These are phyloP conservation scores for Apiotrichum siamense DNA, from an alignment of 1,284 basidiomycete genomes.

Conservation along the genomic window DNA sequence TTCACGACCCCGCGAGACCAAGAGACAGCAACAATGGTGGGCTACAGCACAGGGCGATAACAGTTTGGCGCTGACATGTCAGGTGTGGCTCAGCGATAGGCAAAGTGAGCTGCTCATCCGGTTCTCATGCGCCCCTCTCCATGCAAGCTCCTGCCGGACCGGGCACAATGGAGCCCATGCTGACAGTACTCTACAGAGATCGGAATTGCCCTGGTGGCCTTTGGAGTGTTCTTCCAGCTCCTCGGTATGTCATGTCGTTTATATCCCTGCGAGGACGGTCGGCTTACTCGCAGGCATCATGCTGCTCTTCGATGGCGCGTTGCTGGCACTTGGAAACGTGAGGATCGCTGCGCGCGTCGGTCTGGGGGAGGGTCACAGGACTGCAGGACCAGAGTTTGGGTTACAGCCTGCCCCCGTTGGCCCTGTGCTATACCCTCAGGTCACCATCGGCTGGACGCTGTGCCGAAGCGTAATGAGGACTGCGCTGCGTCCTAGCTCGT, in stretches of 20 bases:
- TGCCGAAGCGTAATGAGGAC: too few species aligned
- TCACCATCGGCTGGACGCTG: too few species aligned
- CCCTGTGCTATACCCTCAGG: too few species aligned
- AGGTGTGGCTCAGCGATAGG: conserved; percentile 64
- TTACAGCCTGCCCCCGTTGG: background rate
- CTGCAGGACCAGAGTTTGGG: background rate
- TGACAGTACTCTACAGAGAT: conserved; percentile 60
- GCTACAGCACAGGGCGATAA: background rate
- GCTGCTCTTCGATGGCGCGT: conserved; percentile 95
- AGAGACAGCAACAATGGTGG: background rate
- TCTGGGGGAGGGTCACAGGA: too few species aligned
- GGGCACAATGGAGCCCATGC: background rate
- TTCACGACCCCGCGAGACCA: background rate
- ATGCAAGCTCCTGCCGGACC: too few species aligned
- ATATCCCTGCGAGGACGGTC: conserved; percentile 4
- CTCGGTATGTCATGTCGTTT: conserved; percentile 52
- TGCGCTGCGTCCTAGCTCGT: too few species aligned
- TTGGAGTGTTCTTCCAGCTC: conserved; percentile 92
- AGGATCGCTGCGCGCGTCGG: conserved; percentile 26
- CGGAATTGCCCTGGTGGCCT: conserved; percentile 94
- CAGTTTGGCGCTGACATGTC: background rate
- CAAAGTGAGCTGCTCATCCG: conserved; percentile 53
- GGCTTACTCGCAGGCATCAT: conserved; percentile 57
- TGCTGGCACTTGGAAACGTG: conserved; percentile 93
- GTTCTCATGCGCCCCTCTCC: background rate